Conservation (phyloP, 148 eudicot genomes). For the Heliosperma pusillum region DNA sequence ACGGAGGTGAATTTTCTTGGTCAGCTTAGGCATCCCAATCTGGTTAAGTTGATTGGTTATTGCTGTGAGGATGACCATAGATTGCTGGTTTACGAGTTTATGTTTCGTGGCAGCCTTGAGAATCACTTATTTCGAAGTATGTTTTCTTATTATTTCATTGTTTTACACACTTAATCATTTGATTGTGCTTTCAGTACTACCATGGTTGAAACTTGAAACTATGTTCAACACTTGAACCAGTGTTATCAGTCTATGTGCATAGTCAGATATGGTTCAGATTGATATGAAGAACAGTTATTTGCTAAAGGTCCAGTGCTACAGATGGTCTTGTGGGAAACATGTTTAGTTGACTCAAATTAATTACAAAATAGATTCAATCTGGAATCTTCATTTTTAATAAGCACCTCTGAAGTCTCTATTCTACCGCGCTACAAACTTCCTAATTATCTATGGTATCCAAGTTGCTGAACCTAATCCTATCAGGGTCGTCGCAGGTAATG, state of each 20-base stretch:
- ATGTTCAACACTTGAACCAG: too few relatives aligned
- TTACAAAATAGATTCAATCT: background rate
- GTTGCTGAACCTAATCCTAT: background rate
- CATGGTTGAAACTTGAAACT: background rate
- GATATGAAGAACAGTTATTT: background rate
- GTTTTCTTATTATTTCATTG: conserved; percentile 20
- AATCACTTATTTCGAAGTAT: conserved; percentile 92
- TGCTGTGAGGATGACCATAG: conserved; percentile 97
- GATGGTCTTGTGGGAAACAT: background rate
- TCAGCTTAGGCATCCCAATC: conserved; percentile 85
- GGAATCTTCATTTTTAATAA: background rate
- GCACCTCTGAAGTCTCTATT: background rate
- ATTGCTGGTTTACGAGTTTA: conserved; percentile 88
- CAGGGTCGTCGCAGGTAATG: background rate
- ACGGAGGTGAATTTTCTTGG: conserved; percentile 95
- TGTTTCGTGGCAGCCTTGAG: conserved; percentile 95
- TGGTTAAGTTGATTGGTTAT: conserved; percentile 89
- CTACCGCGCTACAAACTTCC: background rate
- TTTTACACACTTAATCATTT: background rate
- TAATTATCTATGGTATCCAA: background rate
- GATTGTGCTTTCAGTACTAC: background rate
- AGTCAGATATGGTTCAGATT: background rate
- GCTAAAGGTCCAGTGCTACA: background rate
- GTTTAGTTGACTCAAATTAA: background rate
- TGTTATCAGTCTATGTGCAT: background rate